These are phyloP conservation scores for Ramichloridium luteum DNA, from an alignment of 2,329 filamentous ascomycete species.

Conservation along the genomic window DNA sequence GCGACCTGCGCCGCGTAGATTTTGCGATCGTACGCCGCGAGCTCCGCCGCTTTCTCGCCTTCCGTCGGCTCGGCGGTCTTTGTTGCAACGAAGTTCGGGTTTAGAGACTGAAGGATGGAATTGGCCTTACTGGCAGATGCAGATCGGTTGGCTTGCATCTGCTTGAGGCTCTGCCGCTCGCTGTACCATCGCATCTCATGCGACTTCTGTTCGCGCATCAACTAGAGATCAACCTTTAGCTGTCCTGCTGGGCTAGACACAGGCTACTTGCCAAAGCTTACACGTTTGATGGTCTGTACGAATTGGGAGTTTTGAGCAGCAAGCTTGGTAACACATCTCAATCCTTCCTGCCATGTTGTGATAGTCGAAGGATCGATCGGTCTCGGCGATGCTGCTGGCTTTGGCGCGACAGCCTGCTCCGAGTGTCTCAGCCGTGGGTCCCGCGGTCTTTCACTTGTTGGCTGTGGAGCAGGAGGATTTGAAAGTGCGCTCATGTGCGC, in stretches of 20 bases:
- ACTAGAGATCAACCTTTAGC: constrained; percentile 23
- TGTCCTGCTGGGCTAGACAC: no score
- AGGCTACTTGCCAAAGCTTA: constrained; percentile 14
- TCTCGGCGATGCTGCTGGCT: constrained; percentile 11
- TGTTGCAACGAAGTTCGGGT: constrained; percentile 4
- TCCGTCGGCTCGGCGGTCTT: constrained; percentile 6
- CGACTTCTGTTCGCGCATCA: constrained; percentile 51
- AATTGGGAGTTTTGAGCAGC: constrained; percentile 33
- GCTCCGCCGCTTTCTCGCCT: constrained; percentile 36
- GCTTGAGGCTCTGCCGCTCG: constrained; percentile 24
- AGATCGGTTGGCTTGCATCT: constrained; percentile 19
- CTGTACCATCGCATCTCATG: constrained; percentile 48
- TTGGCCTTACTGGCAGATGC: constrained; percentile 19
- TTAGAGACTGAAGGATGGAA: constrained; percentile 22
- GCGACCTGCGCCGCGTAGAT: constrained; percentile 46
- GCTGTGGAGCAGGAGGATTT: no score
- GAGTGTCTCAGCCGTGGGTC: no score
- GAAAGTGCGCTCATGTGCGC: no score
- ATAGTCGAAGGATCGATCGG: constrained; percentile 37
- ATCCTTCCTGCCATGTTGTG: constrained; percentile 35
- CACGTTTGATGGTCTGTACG: constrained; percentile 28
- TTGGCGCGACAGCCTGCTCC: no score
- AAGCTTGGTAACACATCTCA: constrained; percentile 37
- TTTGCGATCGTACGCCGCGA: constrained; percentile 48
- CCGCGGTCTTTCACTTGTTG: no score